phyloP scores from a whole-genome alignment of 2,329 filamentous ascomycete genomes.

The Anthostomella pinea region DNA sequence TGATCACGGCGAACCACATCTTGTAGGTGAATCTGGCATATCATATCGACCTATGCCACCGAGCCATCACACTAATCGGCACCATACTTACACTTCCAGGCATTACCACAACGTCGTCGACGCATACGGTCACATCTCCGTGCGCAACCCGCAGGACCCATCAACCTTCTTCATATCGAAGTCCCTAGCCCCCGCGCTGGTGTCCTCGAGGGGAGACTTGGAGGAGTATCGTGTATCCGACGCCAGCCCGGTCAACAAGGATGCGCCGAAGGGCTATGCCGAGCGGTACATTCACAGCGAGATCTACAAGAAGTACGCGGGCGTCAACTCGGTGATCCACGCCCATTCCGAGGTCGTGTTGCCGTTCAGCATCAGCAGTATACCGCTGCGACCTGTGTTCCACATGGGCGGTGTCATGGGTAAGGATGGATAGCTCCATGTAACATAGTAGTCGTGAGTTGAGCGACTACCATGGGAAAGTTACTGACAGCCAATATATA shows the following conservation, averaged over 20 bases:
- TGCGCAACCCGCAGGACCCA: conserved; percentile 45
- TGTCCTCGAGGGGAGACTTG: conserved; percentile 42
- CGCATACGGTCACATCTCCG: conserved; percentile 53
- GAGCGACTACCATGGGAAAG: no score
- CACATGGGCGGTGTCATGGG: conserved; percentile 19
- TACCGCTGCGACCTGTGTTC: conserved; percentile 11
- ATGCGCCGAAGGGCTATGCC: conserved; percentile 35
- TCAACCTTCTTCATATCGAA: conserved; percentile 47
- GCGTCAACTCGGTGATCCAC: conserved; percentile 14
- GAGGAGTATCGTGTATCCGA: conserved; percentile 44
- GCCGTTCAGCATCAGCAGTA: conserved; percentile 8
- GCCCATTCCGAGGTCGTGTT: conserved; percentile 15
- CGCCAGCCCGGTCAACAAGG: conserved; percentile 38
- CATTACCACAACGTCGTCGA: conserved; percentile 49
- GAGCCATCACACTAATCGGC: no score
- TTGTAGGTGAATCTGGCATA: no score
- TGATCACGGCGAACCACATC: no score
- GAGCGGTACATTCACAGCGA: conserved; percentile 21
- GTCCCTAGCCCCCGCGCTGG: conserved; percentile 44
- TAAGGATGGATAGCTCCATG: no score
- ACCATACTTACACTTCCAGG: conserved; percentile 48
- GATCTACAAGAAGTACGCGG: conserved; percentile 15
- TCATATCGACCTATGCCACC: no score
- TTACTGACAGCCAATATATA: no score
- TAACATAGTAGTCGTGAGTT: no score